Percentiles rank a stretch among this genome's conserved stretches.
These are phyloP conservation scores for Pterulicium gracile DNA, from an alignment of 1,284 basidiomycete genomes.

Conservation along the genomic window DNA sequence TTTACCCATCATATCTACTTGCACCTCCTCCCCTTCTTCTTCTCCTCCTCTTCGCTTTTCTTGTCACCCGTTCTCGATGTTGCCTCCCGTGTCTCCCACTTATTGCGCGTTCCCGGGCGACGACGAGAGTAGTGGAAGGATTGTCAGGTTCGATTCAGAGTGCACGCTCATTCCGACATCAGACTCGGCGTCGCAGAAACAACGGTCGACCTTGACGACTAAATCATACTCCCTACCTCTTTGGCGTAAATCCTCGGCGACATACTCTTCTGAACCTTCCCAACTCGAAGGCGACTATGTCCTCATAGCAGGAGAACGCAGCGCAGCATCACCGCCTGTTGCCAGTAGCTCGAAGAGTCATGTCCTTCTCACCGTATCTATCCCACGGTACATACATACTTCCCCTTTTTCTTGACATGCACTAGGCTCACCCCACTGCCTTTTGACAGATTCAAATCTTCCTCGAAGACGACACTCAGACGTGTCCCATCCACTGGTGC, in stretches of 20 bases:
- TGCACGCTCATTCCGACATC: neutral
- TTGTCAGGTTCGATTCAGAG: neutral
- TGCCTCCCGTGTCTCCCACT: no score
- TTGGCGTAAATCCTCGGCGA: neutral
- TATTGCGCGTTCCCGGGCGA: neutral
- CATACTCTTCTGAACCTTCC: neutral
- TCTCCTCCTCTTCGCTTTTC: no score
- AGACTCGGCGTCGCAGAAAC: conserved; percentile 1
- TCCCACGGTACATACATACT: neutral
- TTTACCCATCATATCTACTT: no score
- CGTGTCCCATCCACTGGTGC: neutral
- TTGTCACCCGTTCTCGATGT: no score
- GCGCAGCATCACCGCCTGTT: neutral
- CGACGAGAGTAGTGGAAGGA: neutral
- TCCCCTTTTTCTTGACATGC: neutral
- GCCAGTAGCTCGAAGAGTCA: neutral
- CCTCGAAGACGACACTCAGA: neutral
- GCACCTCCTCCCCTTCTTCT: no score
- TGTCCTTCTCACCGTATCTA: neutral
- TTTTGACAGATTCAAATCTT: neutral
- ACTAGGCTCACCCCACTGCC: neutral
- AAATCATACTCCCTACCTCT: neutral
- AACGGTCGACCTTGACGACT: neutral
- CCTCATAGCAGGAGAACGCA: neutral
- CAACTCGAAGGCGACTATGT: neutral